Percentiles rank a stretch among this genome's conserved stretches.
Evolutionary conservation across 73 alveolate species (phyloP).

Genomic region (Paramecium caudatum): DNA sequence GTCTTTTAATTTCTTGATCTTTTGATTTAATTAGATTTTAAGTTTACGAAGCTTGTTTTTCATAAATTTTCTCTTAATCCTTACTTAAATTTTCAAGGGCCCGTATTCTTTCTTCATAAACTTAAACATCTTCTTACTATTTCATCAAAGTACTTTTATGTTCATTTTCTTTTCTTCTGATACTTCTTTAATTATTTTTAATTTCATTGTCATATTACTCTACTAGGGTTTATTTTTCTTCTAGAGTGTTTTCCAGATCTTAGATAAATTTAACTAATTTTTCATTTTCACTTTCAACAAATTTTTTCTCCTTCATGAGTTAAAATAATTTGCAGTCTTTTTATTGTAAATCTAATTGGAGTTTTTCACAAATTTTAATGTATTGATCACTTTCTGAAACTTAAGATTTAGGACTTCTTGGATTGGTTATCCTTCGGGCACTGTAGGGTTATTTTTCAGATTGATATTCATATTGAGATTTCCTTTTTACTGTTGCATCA

Average conservation of each 20-base stretch:
- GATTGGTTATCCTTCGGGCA: neutral
- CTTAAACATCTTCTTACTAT: neutral
- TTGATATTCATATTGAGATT: neutral
- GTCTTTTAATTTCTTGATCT: neutral
- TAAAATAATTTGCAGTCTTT: neutral
- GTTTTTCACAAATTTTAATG: neutral
- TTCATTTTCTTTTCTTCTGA: neutral
- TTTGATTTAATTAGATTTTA: neutral
- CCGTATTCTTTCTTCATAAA: constrained; percentile 5
- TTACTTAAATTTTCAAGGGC: neutral
- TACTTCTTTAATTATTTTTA: neutral
- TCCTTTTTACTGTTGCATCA: neutral
- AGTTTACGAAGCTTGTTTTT: neutral
- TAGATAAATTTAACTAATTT: neutral
- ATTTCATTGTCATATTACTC: constrained; percentile 5
- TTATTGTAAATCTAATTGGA: neutral
- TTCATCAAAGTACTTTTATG: neutral
- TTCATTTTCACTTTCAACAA: neutral
- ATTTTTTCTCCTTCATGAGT: neutral
- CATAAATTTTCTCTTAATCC: neutral
- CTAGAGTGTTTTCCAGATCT: neutral
- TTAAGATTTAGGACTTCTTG: constrained; percentile 3
- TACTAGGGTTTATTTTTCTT: constrained; percentile 8
- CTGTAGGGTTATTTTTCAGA: neutral
- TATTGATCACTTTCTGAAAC: neutral